Base-by-base conservation (phyloP, 805 yeast species). In the Pichia kluyveri region DNA sequence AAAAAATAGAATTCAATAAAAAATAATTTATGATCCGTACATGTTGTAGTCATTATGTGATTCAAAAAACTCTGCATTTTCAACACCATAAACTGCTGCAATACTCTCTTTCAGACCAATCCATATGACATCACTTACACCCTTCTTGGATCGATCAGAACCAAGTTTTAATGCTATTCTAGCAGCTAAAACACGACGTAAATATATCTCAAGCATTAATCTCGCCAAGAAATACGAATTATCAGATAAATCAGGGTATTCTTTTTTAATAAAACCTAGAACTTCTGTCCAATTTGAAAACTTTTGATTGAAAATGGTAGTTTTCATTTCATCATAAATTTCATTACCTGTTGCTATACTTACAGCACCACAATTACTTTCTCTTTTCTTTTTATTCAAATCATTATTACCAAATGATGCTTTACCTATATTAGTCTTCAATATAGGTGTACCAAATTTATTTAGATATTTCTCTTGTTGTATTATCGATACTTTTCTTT, bases 101-200 rank as follows among this genome's bases (percentile, higher is more conserved):
- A 81, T 82, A 58, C 83, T 63, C 50, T 76, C 76, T 39, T 72
- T 62, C 51, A 82, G 65, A 4, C 75, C 77, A 2, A 59, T 54
- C 46, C 63, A 60, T 30, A 62, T 61, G 7, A 61, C 60, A 23
- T 37, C 38, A 5, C 31, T 37, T 5, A 32, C 30, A 8, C 58
- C 57, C 28, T 44, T 50, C 31, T 63, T 56, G 6, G 61, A 28
- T 17, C 49, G 54, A 31, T 53, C 60, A 8, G 61, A 48, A 4
- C 63, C 63, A 9, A 56, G 15, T 36, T 58, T 55, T 9, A 60
- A 45, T 0, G 65, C 61, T 27, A 64, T 51, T 42, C 62, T 57
- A 3, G 68, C 62, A 36, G 62, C 57, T 2, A 65, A 47, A 4
- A 66, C 52, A 43, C 70, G 49, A 23, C 70, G 52, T 8, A 63